A percentile compares a stretch with the other conserved stretches of the same genome.
phyloP scores from a whole-genome alignment of 2,329 filamentous ascomycete genomes.

The Ceratocystis lukuohia region DNA sequence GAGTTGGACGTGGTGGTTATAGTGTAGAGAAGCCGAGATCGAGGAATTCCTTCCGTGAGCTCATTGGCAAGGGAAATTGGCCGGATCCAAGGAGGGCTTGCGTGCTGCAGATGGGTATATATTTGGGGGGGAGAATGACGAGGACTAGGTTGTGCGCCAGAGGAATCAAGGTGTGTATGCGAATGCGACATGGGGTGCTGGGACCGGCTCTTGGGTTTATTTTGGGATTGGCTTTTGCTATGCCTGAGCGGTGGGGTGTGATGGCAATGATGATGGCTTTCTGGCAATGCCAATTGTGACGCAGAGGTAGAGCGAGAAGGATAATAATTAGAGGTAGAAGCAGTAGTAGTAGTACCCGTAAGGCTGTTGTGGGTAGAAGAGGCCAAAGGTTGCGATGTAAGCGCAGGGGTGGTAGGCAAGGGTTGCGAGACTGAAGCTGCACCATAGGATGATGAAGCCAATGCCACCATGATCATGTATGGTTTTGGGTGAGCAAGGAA shows the following conservation, averaged over 20 bases:
- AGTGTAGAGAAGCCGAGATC: slow-evolving; percentile 19
- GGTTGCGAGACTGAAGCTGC: slow-evolving; percentile 6
- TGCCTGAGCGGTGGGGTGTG: background rate
- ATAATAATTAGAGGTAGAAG: background rate
- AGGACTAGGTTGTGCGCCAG: background rate
- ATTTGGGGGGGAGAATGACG: slow-evolving; percentile 2
- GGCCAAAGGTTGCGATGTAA: slow-evolving; percentile 1
- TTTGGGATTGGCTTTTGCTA: background rate
- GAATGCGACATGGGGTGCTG: slow-evolving; percentile 10
- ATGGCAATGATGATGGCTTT: background rate
- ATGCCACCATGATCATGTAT: slow-evolving; percentile 1
- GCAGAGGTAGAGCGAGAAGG: background rate
- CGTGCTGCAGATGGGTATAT: background rate
- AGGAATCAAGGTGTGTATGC: slow-evolving; percentile 1
- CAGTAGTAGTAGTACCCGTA: background rate
- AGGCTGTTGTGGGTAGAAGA: background rate
- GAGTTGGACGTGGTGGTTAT: slow-evolving; percentile 13
- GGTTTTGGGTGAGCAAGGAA: background rate
- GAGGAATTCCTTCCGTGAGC: slow-evolving; percentile 18
- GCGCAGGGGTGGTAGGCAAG: slow-evolving; percentile 16
- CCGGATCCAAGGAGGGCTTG: slow-evolving; percentile 17
- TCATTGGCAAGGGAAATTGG: slow-evolving; percentile 18
- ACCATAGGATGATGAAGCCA: slow-evolving; percentile 1
- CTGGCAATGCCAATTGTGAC: background rate
- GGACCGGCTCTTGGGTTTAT: background rate